phyloP scores from a whole-genome alignment of 345 rosid genomes.

The Mallotus nudiflorus region DNA sequence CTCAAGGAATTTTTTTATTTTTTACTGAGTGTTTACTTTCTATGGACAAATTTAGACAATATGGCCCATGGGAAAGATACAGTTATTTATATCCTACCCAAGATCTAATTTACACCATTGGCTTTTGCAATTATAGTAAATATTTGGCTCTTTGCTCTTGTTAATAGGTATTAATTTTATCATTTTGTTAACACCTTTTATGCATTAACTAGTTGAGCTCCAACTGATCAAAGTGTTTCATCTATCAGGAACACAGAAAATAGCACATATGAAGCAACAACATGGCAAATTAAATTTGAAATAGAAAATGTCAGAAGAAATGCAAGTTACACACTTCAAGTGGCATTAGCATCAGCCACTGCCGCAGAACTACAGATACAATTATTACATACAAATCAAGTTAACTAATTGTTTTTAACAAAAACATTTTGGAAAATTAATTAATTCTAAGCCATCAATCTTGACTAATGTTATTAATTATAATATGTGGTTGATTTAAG shows the following conservation, averaged over 20 bases:
- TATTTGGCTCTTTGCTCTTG: conserved; percentile 89
- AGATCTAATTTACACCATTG: conserved; percentile 54
- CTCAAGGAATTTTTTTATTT: too few species aligned
- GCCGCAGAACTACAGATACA: conserved; percentile 49
- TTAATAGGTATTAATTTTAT: conserved; percentile 47
- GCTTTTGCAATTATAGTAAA: conserved; percentile 40
- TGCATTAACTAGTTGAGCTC: neutral
- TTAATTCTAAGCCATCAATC: neutral
- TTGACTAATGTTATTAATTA: too few species aligned
- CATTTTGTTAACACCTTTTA: neutral
- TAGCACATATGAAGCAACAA: conserved; percentile 38
- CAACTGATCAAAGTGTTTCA: neutral
- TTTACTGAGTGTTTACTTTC: neutral
- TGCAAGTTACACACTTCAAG: conserved; percentile 56
- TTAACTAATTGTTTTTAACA: too few species aligned
- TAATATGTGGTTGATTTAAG: conserved; percentile 33
- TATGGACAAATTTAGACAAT: conserved; percentile 62
- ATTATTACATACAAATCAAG: too few species aligned
- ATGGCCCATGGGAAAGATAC: conserved; percentile 73
- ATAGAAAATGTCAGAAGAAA: conserved; percentile 27
- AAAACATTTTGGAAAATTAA: neutral
- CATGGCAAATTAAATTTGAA: conserved; percentile 65
- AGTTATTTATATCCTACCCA: conserved; percentile 46
- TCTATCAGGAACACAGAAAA: conserved; percentile 42
- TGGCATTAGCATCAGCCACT: conserved; percentile 75